These are phyloP conservation scores for Saccharomyces mikatae DNA, from an alignment of 805 yeast genomes.

Conservation along the genomic window DNA sequence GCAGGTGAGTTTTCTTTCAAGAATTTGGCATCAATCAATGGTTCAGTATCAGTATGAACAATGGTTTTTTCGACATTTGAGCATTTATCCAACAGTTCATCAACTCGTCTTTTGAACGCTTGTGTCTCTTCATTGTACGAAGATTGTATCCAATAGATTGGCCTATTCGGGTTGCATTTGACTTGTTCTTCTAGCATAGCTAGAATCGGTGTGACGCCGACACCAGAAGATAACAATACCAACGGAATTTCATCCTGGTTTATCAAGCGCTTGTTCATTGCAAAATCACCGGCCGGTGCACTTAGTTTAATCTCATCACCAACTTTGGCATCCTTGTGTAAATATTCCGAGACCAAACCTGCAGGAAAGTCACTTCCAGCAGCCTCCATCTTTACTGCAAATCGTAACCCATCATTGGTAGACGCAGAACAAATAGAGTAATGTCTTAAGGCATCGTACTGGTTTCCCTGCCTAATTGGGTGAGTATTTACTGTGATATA, in stretches of 20 bases:
- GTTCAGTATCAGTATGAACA: constrained; percentile 18
- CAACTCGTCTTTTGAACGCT: constrained; percentile 22
- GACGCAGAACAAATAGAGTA: constrained; percentile 45
- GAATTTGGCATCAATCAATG: constrained; percentile 21
- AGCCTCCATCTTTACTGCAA: constrained; percentile 45
- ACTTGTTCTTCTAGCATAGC: constrained; percentile 39
- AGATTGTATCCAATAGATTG: constrained; percentile 28
- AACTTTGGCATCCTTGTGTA: constrained; percentile 40
- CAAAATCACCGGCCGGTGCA: constrained; percentile 54
- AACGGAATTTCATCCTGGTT: constrained; percentile 30
- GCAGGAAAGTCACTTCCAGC: constrained; percentile 19
- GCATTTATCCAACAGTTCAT: constrained; percentile 13
- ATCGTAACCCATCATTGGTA: constrained; percentile 39
- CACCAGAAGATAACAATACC: constrained; percentile 51
- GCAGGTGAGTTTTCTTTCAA: constrained; percentile 19
- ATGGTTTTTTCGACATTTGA: constrained; percentile 9
- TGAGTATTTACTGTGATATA: constrained; percentile 33
- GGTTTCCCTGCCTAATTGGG: constrained; percentile 31
- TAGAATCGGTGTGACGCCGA: constrained; percentile 59
- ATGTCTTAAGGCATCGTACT: constrained; percentile 44
- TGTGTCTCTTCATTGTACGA: constrained; percentile 16
- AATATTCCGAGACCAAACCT: constrained; percentile 44
- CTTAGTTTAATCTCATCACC: constrained; percentile 44
- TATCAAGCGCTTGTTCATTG: constrained; percentile 23
- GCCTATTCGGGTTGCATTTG: constrained; percentile 21